These are phyloP conservation scores for Zoysia japonica DNA, from an alignment of 176 grass and related monocot species.

Conservation along the genomic window DNA sequence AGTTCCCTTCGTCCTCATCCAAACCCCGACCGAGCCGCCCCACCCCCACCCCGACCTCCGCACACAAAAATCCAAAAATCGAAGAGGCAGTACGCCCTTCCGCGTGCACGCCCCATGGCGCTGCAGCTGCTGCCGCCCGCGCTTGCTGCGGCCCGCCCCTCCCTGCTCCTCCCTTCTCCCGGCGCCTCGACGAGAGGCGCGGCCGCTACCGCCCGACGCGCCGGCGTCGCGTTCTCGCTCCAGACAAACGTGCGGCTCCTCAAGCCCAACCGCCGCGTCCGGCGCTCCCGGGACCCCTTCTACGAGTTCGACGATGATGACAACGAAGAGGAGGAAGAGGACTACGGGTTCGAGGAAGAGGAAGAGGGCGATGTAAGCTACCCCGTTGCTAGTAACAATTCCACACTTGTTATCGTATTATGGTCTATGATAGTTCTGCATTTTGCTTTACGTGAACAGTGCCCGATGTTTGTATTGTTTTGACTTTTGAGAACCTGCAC, in stretches of 20 bases:
- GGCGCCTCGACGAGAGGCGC: not conserved
- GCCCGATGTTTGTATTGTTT: not conserved
- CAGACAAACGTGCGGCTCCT: slow-evolving; percentile 51
- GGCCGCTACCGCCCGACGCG: not conserved
- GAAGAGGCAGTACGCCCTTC: slow-evolving; percentile 26
- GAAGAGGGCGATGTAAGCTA: slow-evolving; percentile 43
- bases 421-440: not conserved
- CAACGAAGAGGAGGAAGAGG: slow-evolving; percentile 20
- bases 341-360: slow-evolving; percentile 40
- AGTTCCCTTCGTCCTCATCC: slow-evolving; percentile 45
- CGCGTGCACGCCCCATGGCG: slow-evolving; percentile 44
- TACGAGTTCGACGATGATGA: slow-evolving; percentile 52
- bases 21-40: slow-evolving; percentile 30
- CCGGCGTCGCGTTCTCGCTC: slow-evolving; percentile 47
- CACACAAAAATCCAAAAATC: slow-evolving; percentile 47
- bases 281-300: slow-evolving; percentile 57
- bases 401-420: not conserved
- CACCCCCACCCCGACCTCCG: slow-evolving; percentile 26
- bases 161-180: slow-evolving; percentile 8
- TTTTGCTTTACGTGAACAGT: not conserved
- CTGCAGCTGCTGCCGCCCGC: slow-evolving; percentile 37
- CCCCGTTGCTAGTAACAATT: not conserved
- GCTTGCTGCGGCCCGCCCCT: slow-evolving; percentile 26
- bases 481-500: not conserved
- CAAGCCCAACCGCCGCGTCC: slow-evolving; percentile 54